Conservation (phyloP, 1,284 basidiomycete species). For the Ustilago sp. region DNA sequence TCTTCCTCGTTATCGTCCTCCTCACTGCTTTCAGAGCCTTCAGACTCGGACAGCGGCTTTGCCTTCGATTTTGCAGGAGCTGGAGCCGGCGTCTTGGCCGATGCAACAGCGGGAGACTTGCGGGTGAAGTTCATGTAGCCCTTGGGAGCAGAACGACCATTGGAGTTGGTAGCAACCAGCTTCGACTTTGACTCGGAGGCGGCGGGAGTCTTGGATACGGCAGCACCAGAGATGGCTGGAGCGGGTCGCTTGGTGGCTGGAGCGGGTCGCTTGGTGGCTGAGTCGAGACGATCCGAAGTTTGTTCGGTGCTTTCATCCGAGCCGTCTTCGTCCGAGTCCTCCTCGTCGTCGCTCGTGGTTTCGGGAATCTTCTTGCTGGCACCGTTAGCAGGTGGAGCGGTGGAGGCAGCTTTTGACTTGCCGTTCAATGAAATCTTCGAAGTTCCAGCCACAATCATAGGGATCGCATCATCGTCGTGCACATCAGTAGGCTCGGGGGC, state of each 20-base stretch:
- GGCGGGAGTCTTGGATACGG: slow-evolving; percentile 1
- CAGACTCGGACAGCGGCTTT: slow-evolving; percentile 9
- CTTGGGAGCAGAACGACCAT: slow-evolving; percentile 29
- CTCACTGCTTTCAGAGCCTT: slow-evolving; percentile 22
- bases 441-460: slow-evolving; percentile 22
- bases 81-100: neutral
- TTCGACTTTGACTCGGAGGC: slow-evolving; percentile 17
- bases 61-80: slow-evolving; percentile 9
- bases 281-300: slow-evolving; percentile 38
- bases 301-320: slow-evolving; percentile 45
- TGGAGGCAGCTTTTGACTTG: neutral
- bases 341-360: slow-evolving; percentile 43
- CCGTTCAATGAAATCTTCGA: slow-evolving; percentile 17
- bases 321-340: slow-evolving; percentile 23
- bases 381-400: neutral
- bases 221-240: slow-evolving; percentile 2
- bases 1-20: slow-evolving; percentile 26
- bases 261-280: slow-evolving; percentile 6
- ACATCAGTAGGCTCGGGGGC: slow-evolving; percentile 46
- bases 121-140: slow-evolving; percentile 39
- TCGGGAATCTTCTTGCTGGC: slow-evolving; percentile 24
- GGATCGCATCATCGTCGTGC: slow-evolving; percentile 39
- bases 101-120: slow-evolving; percentile 15
- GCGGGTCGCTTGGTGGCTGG: slow-evolving; percentile 8
- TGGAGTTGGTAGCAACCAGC: slow-evolving; percentile 18